Evolutionary conservation across 805 yeast genomes (phyloP).

Genomic region (Cyberlindnera bimundalis): DNA sequence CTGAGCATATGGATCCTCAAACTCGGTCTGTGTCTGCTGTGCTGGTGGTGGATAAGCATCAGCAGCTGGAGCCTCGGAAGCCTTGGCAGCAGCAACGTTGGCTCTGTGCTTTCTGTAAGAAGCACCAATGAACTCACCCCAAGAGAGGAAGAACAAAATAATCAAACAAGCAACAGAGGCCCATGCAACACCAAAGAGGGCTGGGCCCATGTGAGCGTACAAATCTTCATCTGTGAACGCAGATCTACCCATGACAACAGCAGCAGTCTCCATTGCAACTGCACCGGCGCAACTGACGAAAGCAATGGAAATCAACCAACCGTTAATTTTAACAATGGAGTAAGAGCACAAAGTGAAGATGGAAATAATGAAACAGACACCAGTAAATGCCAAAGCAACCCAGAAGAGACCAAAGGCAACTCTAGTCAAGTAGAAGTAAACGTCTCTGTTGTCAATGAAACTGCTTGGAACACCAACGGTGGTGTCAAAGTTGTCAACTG

Average conservation of each 20-base stretch:
- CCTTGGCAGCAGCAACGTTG: constrained; percentile 33
- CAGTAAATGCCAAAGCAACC: constrained; percentile 58
- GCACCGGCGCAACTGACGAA: constrained; percentile 56
- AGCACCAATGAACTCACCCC: constrained; percentile 45
- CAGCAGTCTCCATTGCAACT: constrained; percentile 73
- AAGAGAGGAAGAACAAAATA: constrained; percentile 48
- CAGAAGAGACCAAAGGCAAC: constrained; percentile 62
- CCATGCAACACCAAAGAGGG: constrained; percentile 65
- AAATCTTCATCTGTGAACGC: constrained; percentile 53
- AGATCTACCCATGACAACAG: constrained; percentile 66
- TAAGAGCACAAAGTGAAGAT: constrained; percentile 54
- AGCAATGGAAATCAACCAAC: constrained; percentile 49
- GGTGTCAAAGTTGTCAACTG: constrained; percentile 67
- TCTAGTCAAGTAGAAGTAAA: constrained; percentile 62
- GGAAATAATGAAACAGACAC: constrained; percentile 55
- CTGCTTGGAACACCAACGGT: constrained; percentile 46
- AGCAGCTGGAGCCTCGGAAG: constrained; percentile 14
- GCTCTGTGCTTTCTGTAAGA: constrained; percentile 51
- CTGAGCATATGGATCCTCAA: constrained; percentile 27
- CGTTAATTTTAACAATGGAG: constrained; percentile 50
- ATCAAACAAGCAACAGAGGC: constrained; percentile 56
- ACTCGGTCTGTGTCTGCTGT: constrained; percentile 20
- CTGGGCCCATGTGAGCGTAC: constrained; percentile 49
- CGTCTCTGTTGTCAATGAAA: constrained; percentile 51
- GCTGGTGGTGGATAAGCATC: constrained; percentile 15